phyloP scores from a whole-genome alignment of 2,329 filamentous ascomycete genomes.

The Aspergillus pseudoterreus region DNA sequence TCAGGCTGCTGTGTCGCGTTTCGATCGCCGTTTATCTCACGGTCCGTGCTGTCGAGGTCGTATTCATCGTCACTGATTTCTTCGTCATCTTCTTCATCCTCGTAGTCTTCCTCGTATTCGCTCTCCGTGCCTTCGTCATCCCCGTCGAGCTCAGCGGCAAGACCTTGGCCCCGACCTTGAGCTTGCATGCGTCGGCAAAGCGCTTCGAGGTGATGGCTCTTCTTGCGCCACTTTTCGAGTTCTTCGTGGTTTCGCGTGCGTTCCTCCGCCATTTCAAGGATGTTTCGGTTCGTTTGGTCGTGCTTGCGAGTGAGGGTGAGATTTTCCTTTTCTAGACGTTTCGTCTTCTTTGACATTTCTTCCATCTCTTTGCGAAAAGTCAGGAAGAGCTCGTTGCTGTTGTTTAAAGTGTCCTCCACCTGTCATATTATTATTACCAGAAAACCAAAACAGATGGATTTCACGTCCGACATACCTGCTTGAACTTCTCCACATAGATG shows the following conservation, averaged over 20 bases:
- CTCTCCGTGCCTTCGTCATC: constrained; percentile 39
- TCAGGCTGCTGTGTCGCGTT: constrained; percentile 27
- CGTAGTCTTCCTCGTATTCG: constrained; percentile 57
- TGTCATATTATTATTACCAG: constrained; percentile 53
- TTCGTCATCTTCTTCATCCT: constrained; percentile 63
- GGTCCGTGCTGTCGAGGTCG: constrained; percentile 36
- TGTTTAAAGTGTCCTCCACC: constrained; percentile 98
- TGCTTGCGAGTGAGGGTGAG: constrained; percentile 87
- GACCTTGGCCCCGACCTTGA: constrained; percentile 75
- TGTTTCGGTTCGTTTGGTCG: constrained; percentile 88
- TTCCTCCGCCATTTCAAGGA: constrained; percentile 95
- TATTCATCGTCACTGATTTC: constrained; percentile 58
- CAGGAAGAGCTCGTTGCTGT: constrained; percentile 94
- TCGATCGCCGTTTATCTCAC: constrained; percentile 23
- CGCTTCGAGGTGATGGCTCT: constrained; percentile 86
- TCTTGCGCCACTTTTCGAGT: constrained; percentile 74
- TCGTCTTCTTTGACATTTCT: constrained; percentile 99
- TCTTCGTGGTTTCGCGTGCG: constrained; percentile 71
- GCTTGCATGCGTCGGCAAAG: constrained; percentile 96
- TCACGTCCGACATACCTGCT: constrained; percentile 67
- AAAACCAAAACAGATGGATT: constrained; percentile 13
- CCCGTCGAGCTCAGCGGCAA: constrained; percentile 57
- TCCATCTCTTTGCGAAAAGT: constrained; percentile 99
- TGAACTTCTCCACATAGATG: constrained; percentile 98
- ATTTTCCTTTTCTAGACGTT: constrained; percentile 94